Evolutionary conservation across 2,329 filamentous ascomycete genomes (phyloP), one percentile per base, ranked within the genome.

Genomic region (Tolypocladium album): DNA sequence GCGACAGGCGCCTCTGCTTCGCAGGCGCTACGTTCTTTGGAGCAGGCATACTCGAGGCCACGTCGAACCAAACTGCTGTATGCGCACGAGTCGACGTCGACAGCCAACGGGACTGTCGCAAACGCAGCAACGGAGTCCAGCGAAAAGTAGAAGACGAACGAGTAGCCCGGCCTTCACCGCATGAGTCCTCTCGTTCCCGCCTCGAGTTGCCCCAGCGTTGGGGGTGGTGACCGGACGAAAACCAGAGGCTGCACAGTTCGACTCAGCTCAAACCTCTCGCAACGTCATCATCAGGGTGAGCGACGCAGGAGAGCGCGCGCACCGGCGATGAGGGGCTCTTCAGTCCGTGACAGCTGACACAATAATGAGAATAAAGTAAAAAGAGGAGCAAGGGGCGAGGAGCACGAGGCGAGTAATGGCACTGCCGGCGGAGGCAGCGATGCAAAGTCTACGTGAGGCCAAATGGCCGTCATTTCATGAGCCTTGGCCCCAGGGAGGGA

Each of bases 1-100:
- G 80, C 9, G 92, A 96, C 67, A 99, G 81, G 63, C 86, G 85
- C 70, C 88, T 86, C 77, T 82, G 88, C 74, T 88, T 83, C 22
- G 73, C 67, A 47, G 72, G 58, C 64, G 72, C 59, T 64, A 72
- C 63, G 27, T 65, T 65, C 58, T 73, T 71, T 55, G 71, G 66
- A 31, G 74, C 70, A 66, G 76, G 69, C 76, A 79, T 74, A 20
- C 40, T 55, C 20, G 50, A 36, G 20, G 50, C 22, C 50, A 6
- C 27, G 34, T 38, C 17, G n/a, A 34, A 20, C 31, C 20, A 27
- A 17, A 15, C 8, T 4, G 27, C 27, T 9, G 47, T 53, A 8
- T 20, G 47, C 17, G 27, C 27, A 36, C 47, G 17, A 53, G 11
- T 36, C 50, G 50, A 53, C 5, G 17, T 7, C 17, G 20, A 31